Evolutionary conservation across 2,329 filamentous ascomycete genomes (phyloP), one percentile per base, ranked within the genome.

Genomic region (Curvularia spicifera): DNA sequence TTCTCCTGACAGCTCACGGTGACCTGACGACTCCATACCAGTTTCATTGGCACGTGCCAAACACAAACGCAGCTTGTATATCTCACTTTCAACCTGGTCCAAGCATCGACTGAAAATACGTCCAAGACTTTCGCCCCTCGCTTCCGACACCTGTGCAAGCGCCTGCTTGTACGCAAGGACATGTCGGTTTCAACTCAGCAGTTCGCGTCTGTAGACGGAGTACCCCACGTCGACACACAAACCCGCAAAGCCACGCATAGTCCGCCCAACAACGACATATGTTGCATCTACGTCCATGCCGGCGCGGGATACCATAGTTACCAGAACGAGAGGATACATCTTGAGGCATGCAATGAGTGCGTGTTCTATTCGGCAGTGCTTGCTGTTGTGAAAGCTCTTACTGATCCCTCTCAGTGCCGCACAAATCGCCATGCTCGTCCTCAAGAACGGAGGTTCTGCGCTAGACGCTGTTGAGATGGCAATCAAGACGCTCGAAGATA

Each of bases 241-340:
- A 61, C 63, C 24, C 72, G 71, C 49, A 81, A 81, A 71, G 79
- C 79, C 51, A 67, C 68, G 52, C 70, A 70, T 60, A 77, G 71
- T 61, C 71, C 74, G 51, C 67, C 71, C 46, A 75, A 75, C 18
- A 77, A 80, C 28, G 80, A 85, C 64, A 79, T 87, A 9, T 87
- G 87, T 56, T 93, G 92, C 58, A 94, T 99, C 51, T 98, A 97
- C 76, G 89, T 99, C 44, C 95, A 99, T 77, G 95, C 94, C 37
- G 95, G 95, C 33, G 95, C 95, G 15, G 95, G 95, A 4, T 99
- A 91, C 70, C 95, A 99, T 76, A 97, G 93, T 72, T 82, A 86
- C 24, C 86, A 90, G 59, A 98, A 98, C 72, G 93, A 99, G 75
- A 82, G 84, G 55, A 83, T 91, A 37, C 95, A 99, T 72, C 84